Base-by-base conservation (phyloP, 2,329 filamentous ascomycete genomes). In the Ascochyta viciae-villosae region DNA sequence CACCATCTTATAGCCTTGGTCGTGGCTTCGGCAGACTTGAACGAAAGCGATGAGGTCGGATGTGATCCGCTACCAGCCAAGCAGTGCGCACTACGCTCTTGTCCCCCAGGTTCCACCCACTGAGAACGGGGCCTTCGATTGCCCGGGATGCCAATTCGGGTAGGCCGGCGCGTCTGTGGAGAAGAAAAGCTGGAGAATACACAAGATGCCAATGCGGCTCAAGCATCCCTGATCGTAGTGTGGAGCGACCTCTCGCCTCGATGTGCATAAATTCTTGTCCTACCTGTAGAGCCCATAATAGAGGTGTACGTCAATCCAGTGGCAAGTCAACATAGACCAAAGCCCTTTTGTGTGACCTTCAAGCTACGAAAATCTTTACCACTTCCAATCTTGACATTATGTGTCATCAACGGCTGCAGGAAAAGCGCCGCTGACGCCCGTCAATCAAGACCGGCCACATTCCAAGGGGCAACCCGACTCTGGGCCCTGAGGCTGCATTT, bases 21-120 rank as follows among this genome's bases (percentile, higher is more conserved):
- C 15, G 24, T 42, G 26, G 44, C 34, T 44, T 29, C 27, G 40
- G 45, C 26, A 29, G 23, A 24, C 27, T 31, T 23, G 27, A 16
- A 29, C 16, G 27, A 39, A 24, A 39, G 47, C 22, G 43, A 38
- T 42, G 31, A 15, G 24, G 15, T 38, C 31, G 43, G 33, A 16
- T 35, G 23, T 33, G 24, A 22, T 47, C 50, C 43, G 24, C 50
- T 47, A 13, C 27, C 13, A 40, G 51, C 51, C 45, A 54, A 54
- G 51, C 13, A 44, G 40, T 38, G 15, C 23, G 37, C 39, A 39
- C 45, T 54, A 54, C 19, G 16, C 39, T 54, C 51, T 45, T 54
- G 45, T 45, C 51, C 26, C 40, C 33, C 50, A 6, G 39, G 6
- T 34, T 34, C 40, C 40, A 54, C 26, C 33, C 26, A 34, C 39